Percentiles rank a stretch among this genome's conserved stretches.
These are phyloP conservation scores for Paspalum vaginatum DNA, from an alignment of 176 grass and related monocot species.

Conservation along the genomic window DNA sequence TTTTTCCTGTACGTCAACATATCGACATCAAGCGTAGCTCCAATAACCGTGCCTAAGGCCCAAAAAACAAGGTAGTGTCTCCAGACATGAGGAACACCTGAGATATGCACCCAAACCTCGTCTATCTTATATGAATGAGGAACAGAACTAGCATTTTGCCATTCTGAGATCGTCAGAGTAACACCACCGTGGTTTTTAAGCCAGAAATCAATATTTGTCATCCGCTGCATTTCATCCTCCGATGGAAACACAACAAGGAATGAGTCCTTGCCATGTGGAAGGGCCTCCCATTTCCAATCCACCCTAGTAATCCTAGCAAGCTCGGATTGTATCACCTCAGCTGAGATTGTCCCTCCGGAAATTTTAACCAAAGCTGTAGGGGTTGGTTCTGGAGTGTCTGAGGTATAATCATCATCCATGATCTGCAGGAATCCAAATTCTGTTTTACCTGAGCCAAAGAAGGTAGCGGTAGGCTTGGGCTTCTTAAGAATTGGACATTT, in stretches of 20 bases:
- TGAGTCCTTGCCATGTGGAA: neutral
- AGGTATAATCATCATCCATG: too few species aligned
- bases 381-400: too few species aligned
- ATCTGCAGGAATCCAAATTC: too few species aligned
- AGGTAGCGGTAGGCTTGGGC: too few species aligned
- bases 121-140: neutral
- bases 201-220: neutral
- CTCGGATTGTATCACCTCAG: neutral
- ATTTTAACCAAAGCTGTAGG: too few species aligned
- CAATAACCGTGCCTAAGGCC: too few species aligned
- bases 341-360: too few species aligned
- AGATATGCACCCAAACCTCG: neutral
- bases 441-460: too few species aligned
- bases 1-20: too few species aligned
- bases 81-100: neutral
- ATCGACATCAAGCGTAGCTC: too few species aligned
- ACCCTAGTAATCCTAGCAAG: neutral
- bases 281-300: neutral
- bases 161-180: neutral
- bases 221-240: neutral
- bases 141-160: neutral
- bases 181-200: neutral
- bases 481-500: too few species aligned
- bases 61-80: neutral
- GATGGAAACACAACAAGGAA: neutral